phyloP scores from a whole-genome alignment of 2,329 filamentous ascomycete species.

The Claviceps sp. region DNA sequence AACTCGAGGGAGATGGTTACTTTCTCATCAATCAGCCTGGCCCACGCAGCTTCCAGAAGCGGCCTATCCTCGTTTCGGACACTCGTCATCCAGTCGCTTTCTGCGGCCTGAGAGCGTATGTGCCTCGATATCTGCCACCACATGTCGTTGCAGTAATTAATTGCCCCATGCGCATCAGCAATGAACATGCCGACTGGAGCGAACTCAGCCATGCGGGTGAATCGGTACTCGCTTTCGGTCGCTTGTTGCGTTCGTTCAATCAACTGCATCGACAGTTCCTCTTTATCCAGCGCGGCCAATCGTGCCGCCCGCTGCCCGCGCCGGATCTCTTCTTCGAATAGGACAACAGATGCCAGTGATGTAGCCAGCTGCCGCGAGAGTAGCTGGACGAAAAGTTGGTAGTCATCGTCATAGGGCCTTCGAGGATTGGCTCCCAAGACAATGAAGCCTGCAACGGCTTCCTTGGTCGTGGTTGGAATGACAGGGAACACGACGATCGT shows the following conservation, averaged over 20 bases:
- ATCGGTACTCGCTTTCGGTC: constrained; percentile 59
- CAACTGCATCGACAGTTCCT: constrained; percentile 64
- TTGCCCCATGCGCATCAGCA: constrained; percentile 54
- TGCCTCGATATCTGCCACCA: constrained; percentile 62
- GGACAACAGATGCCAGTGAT: constrained; percentile 65
- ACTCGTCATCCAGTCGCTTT: constrained; percentile 58
- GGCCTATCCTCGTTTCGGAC: constrained; percentile 53
- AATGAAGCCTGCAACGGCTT: constrained; percentile 63
- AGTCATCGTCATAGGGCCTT: constrained; percentile 68
- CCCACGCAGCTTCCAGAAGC: constrained; percentile 47
- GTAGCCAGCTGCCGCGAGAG: constrained; percentile 65
- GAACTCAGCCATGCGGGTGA: constrained; percentile 74
- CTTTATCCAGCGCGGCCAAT: constrained; percentile 61
- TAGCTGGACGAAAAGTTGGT: constrained; percentile 63
- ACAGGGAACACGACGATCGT: constrained; percentile 68
- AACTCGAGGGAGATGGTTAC: constrained; percentile 58
- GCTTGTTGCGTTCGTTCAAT: constrained; percentile 49
- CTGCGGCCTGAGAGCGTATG: constrained; percentile 41
- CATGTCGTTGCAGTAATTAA: constrained; percentile 72
- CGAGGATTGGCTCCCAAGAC: constrained; percentile 68
- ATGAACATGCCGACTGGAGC: constrained; percentile 79
- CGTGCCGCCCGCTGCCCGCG: constrained; percentile 60
- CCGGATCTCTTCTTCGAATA: constrained; percentile 73
- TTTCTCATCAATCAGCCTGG: constrained; percentile 44
- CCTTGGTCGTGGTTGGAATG: constrained; percentile 57